Evolutionary conservation across 257 asterid species (phyloP).

Genomic region (Mitragyna speciosa): DNA sequence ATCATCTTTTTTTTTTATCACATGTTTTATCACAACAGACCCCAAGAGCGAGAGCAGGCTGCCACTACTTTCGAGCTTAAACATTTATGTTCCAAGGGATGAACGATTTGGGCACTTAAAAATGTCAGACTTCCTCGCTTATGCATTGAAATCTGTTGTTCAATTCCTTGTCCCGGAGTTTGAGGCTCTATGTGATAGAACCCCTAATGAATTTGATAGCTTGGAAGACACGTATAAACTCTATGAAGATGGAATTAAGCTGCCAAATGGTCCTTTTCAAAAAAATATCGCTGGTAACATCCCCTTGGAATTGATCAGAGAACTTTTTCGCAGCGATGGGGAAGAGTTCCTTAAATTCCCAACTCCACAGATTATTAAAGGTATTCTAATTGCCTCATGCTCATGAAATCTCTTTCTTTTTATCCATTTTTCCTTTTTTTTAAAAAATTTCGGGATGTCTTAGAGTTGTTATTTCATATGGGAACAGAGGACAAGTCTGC

Average conservation of each 20-base stretch:
- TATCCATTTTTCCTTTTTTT: too few relatives aligned
- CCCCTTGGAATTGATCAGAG: conserved; percentile 55
- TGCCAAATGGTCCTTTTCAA: conserved; percentile 34
- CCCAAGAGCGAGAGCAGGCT: conserved; percentile 60
- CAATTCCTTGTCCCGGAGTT: conserved; percentile 64
- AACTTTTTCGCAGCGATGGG: conserved; percentile 61
- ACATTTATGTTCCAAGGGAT: conserved; percentile 75
- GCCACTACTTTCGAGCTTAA: conserved; percentile 45
- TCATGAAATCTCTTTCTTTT: neutral
- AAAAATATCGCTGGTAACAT: conserved; percentile 37
- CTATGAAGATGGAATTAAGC: conserved; percentile 46
- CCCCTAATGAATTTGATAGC: conserved; percentile 62
- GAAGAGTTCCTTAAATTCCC: conserved; percentile 56
- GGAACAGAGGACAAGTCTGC: conserved; percentile 56
- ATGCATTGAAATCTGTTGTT: conserved; percentile 53
- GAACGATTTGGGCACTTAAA: conserved; percentile 72
- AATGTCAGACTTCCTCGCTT: conserved; percentile 69
- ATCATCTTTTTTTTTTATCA: neutral
- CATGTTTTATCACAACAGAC: conserved; percentile 35
- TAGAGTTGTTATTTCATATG: neutral
- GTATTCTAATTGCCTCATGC: conserved; percentile 25
- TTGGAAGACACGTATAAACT: conserved; percentile 61
- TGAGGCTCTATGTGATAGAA: conserved; percentile 44
- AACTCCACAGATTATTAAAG: conserved; percentile 58
- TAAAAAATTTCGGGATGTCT: neutral